Conservation (phyloP, 306 rosid genomes). For the Erythrophleum fordii region DNA sequence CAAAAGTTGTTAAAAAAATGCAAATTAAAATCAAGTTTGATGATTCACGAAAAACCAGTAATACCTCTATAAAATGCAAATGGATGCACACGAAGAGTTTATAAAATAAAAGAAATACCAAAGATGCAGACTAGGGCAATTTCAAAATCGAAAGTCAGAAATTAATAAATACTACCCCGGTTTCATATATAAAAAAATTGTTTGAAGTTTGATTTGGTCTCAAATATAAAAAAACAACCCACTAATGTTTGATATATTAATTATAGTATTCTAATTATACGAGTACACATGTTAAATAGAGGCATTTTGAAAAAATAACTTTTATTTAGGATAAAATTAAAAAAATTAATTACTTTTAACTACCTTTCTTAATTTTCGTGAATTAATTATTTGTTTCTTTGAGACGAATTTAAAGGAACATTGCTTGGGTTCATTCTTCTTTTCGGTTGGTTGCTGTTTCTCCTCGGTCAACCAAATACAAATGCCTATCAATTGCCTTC, state of each 20-base stretch:
- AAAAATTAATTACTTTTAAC: too few species aligned
- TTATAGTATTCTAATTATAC: too few species aligned
- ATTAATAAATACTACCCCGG: not conserved
- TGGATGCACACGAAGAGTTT: not conserved
- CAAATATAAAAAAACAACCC: too few species aligned
- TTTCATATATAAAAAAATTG: too few species aligned
- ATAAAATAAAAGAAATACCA: not conserved
- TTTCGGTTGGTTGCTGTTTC: not conserved
- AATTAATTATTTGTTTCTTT: too few species aligned
- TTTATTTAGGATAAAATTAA: too few species aligned
- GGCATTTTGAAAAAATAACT: too few species aligned
- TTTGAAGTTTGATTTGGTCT: too few species aligned
- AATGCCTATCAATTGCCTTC: not conserved
- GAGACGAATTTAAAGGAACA: not conserved
- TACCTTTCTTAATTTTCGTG: too few species aligned
- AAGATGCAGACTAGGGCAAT: not conserved
- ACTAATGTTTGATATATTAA: too few species aligned
- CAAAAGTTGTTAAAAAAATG: constrained; percentile 12
- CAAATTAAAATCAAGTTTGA: constrained; percentile 16
- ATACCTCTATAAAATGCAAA: not conserved
- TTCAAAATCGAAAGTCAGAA: constrained; percentile 6
- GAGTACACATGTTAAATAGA: too few species aligned
- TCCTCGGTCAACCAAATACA: constrained; percentile 11
- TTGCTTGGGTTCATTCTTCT: not conserved
- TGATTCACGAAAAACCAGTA: not conserved